Base-by-base conservation (phyloP, 2,329 filamentous ascomycete species). In the Scleromitrula shiraiana region DNA sequence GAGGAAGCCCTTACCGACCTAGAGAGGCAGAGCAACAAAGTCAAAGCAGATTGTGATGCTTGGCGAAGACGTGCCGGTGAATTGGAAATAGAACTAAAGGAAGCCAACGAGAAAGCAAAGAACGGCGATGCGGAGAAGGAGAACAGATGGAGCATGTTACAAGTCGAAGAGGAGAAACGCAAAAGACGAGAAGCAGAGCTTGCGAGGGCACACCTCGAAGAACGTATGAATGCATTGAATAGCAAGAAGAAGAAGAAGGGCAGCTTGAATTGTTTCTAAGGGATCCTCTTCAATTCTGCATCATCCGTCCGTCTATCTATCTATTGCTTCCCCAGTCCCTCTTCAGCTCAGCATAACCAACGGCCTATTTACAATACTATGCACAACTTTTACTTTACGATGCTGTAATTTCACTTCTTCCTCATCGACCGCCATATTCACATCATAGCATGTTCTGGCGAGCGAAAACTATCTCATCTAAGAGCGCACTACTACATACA, bases 1-100 rank as follows among this genome's bases (percentile, higher is more conserved):
- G 93, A 98, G 67, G 91, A 97, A 68, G 93, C 93, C 6, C 80
- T 98, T 24, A 91, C 88, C 2, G 93, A 98, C 61, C 79, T 98
- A 30, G 93, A 98, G 69, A 80, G 81, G 48, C 89, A 94, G 59
- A 89, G 86, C 61, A 94, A 91, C 68, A 91, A 91, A 73, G 82
- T 91, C 66, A 95, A 94, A 73, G 73, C 80, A 2, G 93, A 98
- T 67, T 84, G 88, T 65, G 93, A 97, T 45, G 79, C 77, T 26
- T 97, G 89, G 86, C 87, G 85, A 69, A 89, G 88, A 72, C 90
- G 93, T 63, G 88, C 88, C 30, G 72, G 73, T 61, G 77, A 83
- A 36, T 55, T 64, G 12, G 62, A 65, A 42, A 22, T 26, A 9
- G 60, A 65, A 50, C 36, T 64, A 53, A 82, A 81, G 66, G 78